Base-by-base conservation (phyloP, 2,329 filamentous ascomycete genomes). In the Nigrospora sphaerica region DNA sequence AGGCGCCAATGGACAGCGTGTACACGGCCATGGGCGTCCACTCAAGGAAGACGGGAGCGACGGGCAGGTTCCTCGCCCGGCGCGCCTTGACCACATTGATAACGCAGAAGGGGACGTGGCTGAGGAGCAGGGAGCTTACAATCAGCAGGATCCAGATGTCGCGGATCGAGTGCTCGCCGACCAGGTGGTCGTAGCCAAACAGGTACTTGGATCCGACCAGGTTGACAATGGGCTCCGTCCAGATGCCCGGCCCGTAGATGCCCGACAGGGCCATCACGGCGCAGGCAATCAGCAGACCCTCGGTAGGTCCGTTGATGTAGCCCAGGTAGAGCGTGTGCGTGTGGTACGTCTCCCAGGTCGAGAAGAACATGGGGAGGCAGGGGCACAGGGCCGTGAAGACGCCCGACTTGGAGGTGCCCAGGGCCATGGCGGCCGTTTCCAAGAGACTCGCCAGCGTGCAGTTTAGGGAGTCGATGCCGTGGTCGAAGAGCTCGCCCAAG, bases 291-390 rank as follows among this genome's bases (percentile, higher is more conserved):
- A 97, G 83, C 32, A 98, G 74, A 17, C 93, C 93, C 72, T 98
- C 93, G 32, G 93, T 98, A 2, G 93, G 93, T 1, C 93, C 93
- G 65, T 98, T 98, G 78, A 98, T 86, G 64, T 92, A 89, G 46
- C 93, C 93, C 12, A 98, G 81, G 66, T 95, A 98, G 6, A 98
- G 74, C 0, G 93, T 97, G 66, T 98, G 93, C 6, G 93, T 96
- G 69, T 98, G 93, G 66, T 96, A 98, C 1, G 93, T 98, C 70
- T 98, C 93, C 93, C 93, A 98, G 2, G 93, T 98, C 3, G 92
- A 96, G 71, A 98, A 96, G 75, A 95, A 98, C 93, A 98, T 98
- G 49, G 93, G 88, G 39, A 98, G 72, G 57, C 90, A 95, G 2
- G 93, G 93, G 50, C 92, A 83, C 38, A 98, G 73, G 2, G 91